Percentiles rank a stretch among this genome's conserved stretches.
Conservation (phyloP, 129 eudicot species). For the Helianthus annuus region HanXRQr2.0-SUNRISE NC_035440.2:16227195-16227694, state of each 20-base stretch:
- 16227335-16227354: too few species aligned
- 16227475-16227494: conserved; percentile 57
- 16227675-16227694: conserved; percentile 42
- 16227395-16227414: too few species aligned
- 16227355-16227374: too few species aligned
- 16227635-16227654: conserved; percentile 47
- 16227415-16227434: not conserved
- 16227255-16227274: too few species aligned
- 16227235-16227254: too few species aligned
- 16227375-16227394: too few species aligned
- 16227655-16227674: conserved; percentile 40
- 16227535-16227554: conserved; percentile 54
- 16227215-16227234: too few species aligned
- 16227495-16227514: conserved; percentile 62
- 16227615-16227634: conserved; percentile 44
- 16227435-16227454: too few species aligned
- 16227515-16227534: conserved; percentile 54
- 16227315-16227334: too few species aligned
- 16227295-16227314: too few species aligned
- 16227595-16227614: conserved; percentile 50
- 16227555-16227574: conserved; percentile 59
- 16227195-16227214: too few species aligned
- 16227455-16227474: conserved; percentile 19
- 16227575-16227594: conserved; percentile 46
- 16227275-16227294: too few species aligned